phyloP scores from a whole-genome alignment of 768 basidiomycete genomes.

The Leccinum disarticulatum region DNA sequence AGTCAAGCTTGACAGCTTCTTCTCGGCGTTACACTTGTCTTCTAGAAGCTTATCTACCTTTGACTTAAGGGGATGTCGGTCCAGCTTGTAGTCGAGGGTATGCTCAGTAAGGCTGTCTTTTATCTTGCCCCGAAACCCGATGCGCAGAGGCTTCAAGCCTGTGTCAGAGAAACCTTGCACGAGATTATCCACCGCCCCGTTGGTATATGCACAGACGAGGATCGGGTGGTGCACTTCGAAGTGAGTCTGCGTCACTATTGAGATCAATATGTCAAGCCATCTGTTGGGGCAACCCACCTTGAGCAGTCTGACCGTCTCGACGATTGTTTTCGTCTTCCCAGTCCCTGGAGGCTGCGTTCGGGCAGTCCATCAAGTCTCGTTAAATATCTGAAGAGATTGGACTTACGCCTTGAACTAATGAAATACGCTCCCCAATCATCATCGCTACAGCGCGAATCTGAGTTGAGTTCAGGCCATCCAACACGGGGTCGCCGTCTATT shows the following conservation, averaged over 20 bases:
- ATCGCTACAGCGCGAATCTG: conserved; percentile 81
- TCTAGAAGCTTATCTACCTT: conserved; percentile 43
- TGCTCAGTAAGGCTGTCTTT: conserved; percentile 52
- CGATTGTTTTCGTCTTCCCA: conserved; percentile 90
- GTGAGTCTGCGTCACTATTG: conserved; percentile 46
- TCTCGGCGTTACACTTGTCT: conserved; percentile 35
- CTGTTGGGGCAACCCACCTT: conserved; percentile 46
- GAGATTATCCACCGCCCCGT: conserved; percentile 90
- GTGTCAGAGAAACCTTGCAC: conserved; percentile 66
- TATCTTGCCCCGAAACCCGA: conserved; percentile 65
- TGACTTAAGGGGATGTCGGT: conserved; percentile 54
- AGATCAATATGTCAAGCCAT: not conserved
- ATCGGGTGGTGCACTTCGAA: conserved; percentile 84
- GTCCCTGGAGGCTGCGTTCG: conserved; percentile 77
- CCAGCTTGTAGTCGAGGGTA: conserved; percentile 64
- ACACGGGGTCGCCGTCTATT: conserved; percentile 75
- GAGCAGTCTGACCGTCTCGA: conserved; percentile 78
- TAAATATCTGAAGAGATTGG: not conserved
- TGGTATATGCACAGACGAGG: conserved; percentile 92
- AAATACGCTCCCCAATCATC: conserved; percentile 79
- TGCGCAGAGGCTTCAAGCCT: conserved; percentile 71
- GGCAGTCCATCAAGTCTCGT: not conserved
- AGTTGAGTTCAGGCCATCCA: conserved; percentile 65
- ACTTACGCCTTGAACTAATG: conserved; percentile 84
- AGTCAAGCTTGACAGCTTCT: conserved; percentile 26